Conservation (phyloP, 306 rosid species). For the Luffa aegyptiaca region DNA sequence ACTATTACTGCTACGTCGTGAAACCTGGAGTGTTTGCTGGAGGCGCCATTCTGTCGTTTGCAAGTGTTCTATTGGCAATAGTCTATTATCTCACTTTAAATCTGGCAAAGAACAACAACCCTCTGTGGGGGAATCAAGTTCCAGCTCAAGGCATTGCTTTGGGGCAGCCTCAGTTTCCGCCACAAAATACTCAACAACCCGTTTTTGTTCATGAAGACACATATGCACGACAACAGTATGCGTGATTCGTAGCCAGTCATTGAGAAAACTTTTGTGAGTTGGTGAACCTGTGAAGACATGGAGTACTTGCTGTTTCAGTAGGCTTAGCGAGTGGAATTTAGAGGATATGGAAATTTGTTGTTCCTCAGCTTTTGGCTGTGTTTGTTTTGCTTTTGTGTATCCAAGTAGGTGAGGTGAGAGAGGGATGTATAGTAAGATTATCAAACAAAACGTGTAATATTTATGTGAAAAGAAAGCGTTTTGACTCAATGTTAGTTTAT, state of each 20-base stretch:
- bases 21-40: conserved; percentile 79
- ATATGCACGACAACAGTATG: conserved; percentile 63
- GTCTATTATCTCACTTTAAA: conserved; percentile 41
- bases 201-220: conserved; percentile 93
- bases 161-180: conserved; percentile 81
- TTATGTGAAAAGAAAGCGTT: not conserved
- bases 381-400: not conserved
- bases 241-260: conserved; percentile 21
- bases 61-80: conserved; percentile 58
- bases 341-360: not conserved
- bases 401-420: not conserved
- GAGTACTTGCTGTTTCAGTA: not conserved
- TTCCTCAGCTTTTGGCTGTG: not conserved
- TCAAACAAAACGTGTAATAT: not conserved
- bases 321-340: not conserved
- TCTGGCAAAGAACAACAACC: conserved; percentile 27
- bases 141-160: conserved; percentile 49
- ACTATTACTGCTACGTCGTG: conserved; percentile 71
- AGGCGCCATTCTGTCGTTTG: conserved; percentile 52
- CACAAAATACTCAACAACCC: conserved; percentile 44
- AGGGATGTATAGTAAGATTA: not conserved
- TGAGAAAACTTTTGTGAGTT: not conserved
- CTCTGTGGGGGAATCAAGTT: conserved; percentile 24
- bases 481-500: not conserved
- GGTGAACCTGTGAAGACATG: not conserved